Base-by-base conservation (phyloP, 176 grass and related monocot genomes). In the Lolium multiflorum region DNA sequence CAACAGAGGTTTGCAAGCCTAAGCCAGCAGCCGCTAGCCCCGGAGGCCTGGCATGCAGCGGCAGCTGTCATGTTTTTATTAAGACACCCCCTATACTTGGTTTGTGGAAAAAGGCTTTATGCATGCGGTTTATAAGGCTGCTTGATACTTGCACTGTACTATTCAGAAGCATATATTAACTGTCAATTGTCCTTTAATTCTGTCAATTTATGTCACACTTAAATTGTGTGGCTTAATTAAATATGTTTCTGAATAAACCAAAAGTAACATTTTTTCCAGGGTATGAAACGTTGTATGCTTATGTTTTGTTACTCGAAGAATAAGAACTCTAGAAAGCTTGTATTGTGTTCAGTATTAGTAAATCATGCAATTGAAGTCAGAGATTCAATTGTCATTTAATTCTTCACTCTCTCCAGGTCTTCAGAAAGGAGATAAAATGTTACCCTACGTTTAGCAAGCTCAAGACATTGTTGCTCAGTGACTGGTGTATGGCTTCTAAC, bases 401-500 rank as follows among this genome's bases (percentile, higher is more conserved):
- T 59, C 20, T 71, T n/a, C 44, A 21, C 69, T 15, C 10, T 24
- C 12, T 66, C 0, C n/a, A 50, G 71, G 24, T 25, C 22, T 20
- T 15, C 71, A 74, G 43, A 24, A 73, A 8, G 44, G 71, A 74
- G 46, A 48, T 74, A 15, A 49, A 74, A 49, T 74, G 71, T 11
- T 25, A 18, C 71, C 71, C 10, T 74, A 14, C 13, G 18, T 74
- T 73, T 46, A 48, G 20, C 18, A 48, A 47, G 18, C 20, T 73
- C 43, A 73, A 73, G 20, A 73, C 70, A 24, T 24, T 49, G 71
- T 74, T 74, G n/a, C n/a, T 74, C n/a, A 11, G 44, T 25, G 2
- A 74, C n/a, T 74, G 71, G 71, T 49, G 5, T 15, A 15, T 74
- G 71, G 7, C 43, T 48, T 5, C 44, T 15, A 24, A 47, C 70